These are phyloP conservation scores for Pilatotrama ljubarskyi DNA, from an alignment of 768 basidiomycete genomes.

Conservation along the genomic window DNA sequence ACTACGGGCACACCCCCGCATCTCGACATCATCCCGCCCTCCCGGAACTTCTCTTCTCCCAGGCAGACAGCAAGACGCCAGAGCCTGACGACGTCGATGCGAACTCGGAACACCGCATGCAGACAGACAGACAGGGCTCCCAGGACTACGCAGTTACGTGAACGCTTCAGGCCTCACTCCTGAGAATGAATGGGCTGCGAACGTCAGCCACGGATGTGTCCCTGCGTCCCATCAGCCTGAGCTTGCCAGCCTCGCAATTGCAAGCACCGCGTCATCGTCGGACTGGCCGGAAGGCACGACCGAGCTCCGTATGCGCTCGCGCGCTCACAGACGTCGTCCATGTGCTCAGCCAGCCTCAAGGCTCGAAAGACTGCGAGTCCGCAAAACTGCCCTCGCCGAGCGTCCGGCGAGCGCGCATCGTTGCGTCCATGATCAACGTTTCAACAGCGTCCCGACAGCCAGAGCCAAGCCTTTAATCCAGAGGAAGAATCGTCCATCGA, in stretches of 20 bases:
- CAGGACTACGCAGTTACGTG: no score
- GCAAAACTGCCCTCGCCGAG: not conserved
- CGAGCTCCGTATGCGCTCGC: not conserved
- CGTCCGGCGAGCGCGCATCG: no score
- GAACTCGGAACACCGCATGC: not conserved
- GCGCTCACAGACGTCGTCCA: not conserved
- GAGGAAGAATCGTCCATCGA: no score
- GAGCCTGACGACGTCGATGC: not conserved
- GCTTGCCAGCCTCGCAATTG: not conserved
- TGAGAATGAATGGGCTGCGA: slow-evolving; percentile 1
- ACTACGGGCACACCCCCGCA: no score
- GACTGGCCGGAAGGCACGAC: not conserved
- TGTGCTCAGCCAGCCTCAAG: slow-evolving; percentile 4
- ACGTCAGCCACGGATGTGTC: not conserved
- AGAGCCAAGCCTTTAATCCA: no score
- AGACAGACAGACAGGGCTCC: not conserved
- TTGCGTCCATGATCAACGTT: no score
- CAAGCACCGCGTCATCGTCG: not conserved
- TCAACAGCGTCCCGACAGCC: no score
- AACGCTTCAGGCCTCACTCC: no score
- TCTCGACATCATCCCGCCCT: no score
- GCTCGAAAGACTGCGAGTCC: not conserved
- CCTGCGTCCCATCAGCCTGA: not conserved
- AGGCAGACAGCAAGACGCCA: no score
- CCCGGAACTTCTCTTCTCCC: no score